phyloP scores from a whole-genome alignment of 169 alveolate species.

The Plasmodium gaboni region DNA sequence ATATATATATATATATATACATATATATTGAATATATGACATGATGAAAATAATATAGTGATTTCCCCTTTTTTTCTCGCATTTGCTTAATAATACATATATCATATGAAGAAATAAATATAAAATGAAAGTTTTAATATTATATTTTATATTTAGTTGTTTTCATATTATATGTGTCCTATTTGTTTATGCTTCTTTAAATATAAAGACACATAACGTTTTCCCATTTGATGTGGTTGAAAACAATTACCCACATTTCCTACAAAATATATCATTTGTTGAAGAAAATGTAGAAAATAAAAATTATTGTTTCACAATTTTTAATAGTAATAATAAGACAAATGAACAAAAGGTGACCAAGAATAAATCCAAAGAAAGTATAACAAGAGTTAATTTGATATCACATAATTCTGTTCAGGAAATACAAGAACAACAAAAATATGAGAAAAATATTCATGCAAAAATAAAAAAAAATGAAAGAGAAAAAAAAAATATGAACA shows the following conservation, averaged over 20 bases:
- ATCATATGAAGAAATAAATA: conserved; percentile 2
- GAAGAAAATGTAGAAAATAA: conserved; percentile 13
- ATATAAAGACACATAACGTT: neutral
- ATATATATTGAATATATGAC: no score
- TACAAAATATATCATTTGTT: conserved; percentile 6
- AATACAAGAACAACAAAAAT: neutral
- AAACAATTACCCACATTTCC: neutral
- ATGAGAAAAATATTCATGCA: neutral
- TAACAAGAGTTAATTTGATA: no score
- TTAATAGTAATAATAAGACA: neutral
- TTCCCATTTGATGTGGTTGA: conserved; percentile 21
- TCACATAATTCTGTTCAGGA: neutral
- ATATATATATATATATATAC: no score
- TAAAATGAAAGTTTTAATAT: conserved; percentile 32
- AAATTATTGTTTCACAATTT: neutral
- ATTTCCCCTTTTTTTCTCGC: neutral
- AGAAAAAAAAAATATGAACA: neutral
- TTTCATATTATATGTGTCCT: conserved; percentile 17
- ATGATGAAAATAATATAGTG: conserved; percentile 4
- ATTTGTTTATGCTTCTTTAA: conserved; percentile 11
- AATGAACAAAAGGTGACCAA: conserved; percentile 1
- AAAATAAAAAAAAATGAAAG: neutral
- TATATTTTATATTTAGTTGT: conserved; percentile 6
- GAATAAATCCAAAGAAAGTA: neutral
- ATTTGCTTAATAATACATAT: neutral